Evolutionary conservation across 768 basidiomycete genomes (phyloP).

Genomic region (Phanerochaete carnosa): DNA sequence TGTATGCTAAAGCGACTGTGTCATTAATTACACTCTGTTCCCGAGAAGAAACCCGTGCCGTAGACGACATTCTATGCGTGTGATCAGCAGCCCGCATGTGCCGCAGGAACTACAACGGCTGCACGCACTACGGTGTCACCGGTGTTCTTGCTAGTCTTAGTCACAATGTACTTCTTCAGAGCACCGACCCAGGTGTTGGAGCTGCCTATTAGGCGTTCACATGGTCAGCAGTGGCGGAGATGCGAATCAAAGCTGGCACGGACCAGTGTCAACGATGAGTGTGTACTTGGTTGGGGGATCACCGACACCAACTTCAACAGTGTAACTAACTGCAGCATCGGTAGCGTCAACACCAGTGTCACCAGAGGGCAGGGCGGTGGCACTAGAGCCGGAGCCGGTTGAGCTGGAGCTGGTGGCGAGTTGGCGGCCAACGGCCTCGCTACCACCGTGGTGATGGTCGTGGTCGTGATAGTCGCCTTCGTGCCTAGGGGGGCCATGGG

Average conservation of each 20-base stretch:
- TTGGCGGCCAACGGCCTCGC: background rate
- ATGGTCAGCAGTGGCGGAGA: background rate
- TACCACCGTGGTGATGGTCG: slow-evolving; percentile 10
- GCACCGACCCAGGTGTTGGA: slow-evolving; percentile 60
- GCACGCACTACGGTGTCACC: slow-evolving; percentile 29
- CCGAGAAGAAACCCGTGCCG: slow-evolving; percentile 51
- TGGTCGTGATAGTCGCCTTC: slow-evolving; percentile 19
- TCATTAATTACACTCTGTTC: slow-evolving; percentile 36
- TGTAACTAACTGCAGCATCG: slow-evolving; percentile 56
- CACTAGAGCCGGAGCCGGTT: background rate
- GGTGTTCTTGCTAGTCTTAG: slow-evolving; percentile 41
- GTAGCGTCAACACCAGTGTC: slow-evolving; percentile 49
- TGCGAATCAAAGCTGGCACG: slow-evolving; percentile 3
- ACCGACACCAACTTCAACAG: slow-evolving; percentile 48
- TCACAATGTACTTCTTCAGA: slow-evolving; percentile 39
- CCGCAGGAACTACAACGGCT: background rate
- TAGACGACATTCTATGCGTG: slow-evolving; percentile 45
- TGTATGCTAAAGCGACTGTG: background rate
- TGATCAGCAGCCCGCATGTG: background rate
- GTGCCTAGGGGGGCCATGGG: slow-evolving; percentile 44
- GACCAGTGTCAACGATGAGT: slow-evolving; percentile 58
- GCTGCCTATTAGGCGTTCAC: slow-evolving; percentile 27
- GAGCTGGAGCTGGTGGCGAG: background rate
- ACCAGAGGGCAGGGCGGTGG: background rate
- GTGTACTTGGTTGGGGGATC: slow-evolving; percentile 44